These are phyloP conservation scores for cucumber (Cucumis sativus) DNA, from an alignment of 306 rosid species.

Conservation along the genomic window Cucumber_9930_V3 NC_026661.2:12912001-12912500, in stretches of 20 bases:
- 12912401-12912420: slow-evolving; percentile 53
- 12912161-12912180: background rate
- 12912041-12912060: slow-evolving; percentile 44
- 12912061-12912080: slow-evolving; percentile 60
- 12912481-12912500: slow-evolving; percentile 19
- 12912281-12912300: slow-evolving; percentile 60
- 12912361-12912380: slow-evolving; percentile 10
- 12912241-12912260: slow-evolving; percentile 61
- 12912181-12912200: background rate
- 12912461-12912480: slow-evolving; percentile 81
- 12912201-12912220: background rate
- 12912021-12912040: slow-evolving; percentile 70
- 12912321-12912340: background rate
- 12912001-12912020: slow-evolving; percentile 73
- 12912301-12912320: slow-evolving; percentile 33
- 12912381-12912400: slow-evolving; percentile 67
- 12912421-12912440: slow-evolving; percentile 85
- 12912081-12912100: slow-evolving; percentile 41
- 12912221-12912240: slow-evolving; percentile 51
- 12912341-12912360: background rate
- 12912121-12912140: background rate
- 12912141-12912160: background rate
- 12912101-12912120: background rate
- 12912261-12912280: slow-evolving; percentile 51
- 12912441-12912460: slow-evolving; percentile 97